A percentile compares a stretch with the other conserved stretches of the same genome.
phyloP scores from a whole-genome alignment of 768 basidiomycete species.

The Kwoniella sp. region DNA sequence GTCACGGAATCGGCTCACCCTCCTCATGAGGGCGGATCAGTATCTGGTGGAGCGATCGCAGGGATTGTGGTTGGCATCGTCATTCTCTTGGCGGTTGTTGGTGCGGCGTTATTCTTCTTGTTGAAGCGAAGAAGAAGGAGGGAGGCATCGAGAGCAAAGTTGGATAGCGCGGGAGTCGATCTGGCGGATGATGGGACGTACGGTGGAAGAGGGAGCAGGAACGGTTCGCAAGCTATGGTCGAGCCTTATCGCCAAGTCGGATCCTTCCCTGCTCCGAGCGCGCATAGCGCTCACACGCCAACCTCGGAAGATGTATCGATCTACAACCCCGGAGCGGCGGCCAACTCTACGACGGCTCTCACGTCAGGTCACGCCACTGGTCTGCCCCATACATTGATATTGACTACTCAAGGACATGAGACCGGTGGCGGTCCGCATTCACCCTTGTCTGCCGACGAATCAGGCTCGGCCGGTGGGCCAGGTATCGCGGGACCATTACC shows the following conservation, averaged over 20 bases:
- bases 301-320: background rate
- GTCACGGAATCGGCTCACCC: constrained; percentile 12
- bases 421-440: background rate
- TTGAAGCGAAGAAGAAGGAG: constrained; percentile 27
- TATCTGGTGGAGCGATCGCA: constrained; percentile 38
- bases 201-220: constrained; percentile 16
- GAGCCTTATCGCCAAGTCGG: constrained; percentile 36
- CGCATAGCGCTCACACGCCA: background rate
- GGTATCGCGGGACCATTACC: constrained; percentile 35
- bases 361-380: constrained; percentile 15
- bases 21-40: background rate
- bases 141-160: background rate
- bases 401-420: background rate
- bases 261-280: constrained; percentile 8
- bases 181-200: constrained; percentile 16
- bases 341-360: background rate
- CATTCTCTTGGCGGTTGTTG: constrained; percentile 24
- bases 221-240: constrained; percentile 20
- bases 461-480: constrained; percentile 8
- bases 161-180: constrained; percentile 15
- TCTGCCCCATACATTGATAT: constrained; percentile 18
- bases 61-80: constrained; percentile 43
- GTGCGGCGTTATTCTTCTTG: constrained; percentile 24
- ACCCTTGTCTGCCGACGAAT: background rate
- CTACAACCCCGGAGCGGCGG: background rate